These are phyloP conservation scores for Mortierella sp. DNA, from an alignment of 371 early-diverging fungal genomes.

Conservation along the genomic window DNA sequence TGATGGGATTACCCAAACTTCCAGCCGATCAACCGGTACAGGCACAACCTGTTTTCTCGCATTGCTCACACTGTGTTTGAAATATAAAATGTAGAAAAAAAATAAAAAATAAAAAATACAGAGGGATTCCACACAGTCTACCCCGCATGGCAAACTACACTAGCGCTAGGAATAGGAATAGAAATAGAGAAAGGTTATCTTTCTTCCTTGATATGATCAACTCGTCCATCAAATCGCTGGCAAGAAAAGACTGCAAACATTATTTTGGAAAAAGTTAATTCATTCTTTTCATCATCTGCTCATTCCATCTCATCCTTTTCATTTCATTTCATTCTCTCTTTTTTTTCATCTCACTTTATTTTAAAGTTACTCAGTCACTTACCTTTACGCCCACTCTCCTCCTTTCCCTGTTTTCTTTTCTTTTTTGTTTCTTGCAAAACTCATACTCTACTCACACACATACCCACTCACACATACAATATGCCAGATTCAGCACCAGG, in stretches of 20 bases:
- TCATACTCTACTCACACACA: too few species aligned
- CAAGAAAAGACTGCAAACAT: not conserved
- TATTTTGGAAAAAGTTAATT: not conserved
- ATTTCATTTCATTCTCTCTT: not conserved
- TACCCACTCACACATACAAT: not conserved
- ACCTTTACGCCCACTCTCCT: not conserved
- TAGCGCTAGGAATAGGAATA: not conserved
- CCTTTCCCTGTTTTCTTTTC: not conserved
- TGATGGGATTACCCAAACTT: not conserved
- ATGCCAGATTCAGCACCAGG: constrained; percentile 18
- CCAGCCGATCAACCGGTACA: not conserved
- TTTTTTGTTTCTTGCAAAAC: not conserved
- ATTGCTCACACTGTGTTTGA: not conserved
- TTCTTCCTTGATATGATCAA: not conserved
- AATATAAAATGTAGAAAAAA: too few species aligned
- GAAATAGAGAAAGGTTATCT: not conserved
- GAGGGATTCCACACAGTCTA: not conserved
- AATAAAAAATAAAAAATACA: too few species aligned
- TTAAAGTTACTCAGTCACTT: not conserved
- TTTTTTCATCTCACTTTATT: not conserved
- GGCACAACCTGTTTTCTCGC: constrained; percentile 14
- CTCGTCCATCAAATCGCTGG: not conserved
- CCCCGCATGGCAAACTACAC: not conserved
- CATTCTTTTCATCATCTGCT: not conserved
- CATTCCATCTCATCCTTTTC: not conserved